A percentile compares a stretch with the other conserved stretches of the same genome.
Evolutionary conservation across 345 rosid species (phyloP).

Genomic region (Crucihimalaya himalaica): DNA sequence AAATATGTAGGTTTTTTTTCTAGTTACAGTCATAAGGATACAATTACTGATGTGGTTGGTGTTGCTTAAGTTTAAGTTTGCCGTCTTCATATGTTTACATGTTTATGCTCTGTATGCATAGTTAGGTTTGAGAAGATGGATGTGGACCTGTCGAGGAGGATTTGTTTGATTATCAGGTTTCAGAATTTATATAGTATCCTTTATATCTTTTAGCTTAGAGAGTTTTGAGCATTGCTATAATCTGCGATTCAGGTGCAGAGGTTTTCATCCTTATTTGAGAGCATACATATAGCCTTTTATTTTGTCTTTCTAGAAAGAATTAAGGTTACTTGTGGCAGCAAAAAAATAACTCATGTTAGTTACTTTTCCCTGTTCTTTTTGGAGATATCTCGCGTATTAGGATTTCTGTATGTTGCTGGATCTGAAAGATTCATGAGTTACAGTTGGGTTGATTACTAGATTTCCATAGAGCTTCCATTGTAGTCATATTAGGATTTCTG

Average conservation of each 20-base stretch:
- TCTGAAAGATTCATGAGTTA: background rate
- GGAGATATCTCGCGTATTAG: background rate
- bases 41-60: slow-evolving; percentile 1
- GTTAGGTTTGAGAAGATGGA: background rate
- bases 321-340: background rate
- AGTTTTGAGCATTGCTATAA: background rate
- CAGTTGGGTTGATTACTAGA: background rate
- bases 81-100: background rate
- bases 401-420: background rate
- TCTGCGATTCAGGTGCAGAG: no score
- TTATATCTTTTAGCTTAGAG: no score
- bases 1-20: background rate
- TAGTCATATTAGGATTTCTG: background rate
- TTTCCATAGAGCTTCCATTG: background rate
- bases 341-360: background rate
- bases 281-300: no score
- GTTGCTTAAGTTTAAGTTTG: background rate
- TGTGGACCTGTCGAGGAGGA: no score
- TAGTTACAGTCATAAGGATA: background rate
- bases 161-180: no score
- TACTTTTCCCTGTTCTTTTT: background rate
- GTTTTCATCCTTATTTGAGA: no score
- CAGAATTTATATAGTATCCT: no score
- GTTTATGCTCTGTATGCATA: background rate
- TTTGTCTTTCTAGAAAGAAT: no score